Evolutionary conservation across 192 early-diverging fungal species (phyloP).

Genomic region (Umbelopsis vinacea): DNA sequence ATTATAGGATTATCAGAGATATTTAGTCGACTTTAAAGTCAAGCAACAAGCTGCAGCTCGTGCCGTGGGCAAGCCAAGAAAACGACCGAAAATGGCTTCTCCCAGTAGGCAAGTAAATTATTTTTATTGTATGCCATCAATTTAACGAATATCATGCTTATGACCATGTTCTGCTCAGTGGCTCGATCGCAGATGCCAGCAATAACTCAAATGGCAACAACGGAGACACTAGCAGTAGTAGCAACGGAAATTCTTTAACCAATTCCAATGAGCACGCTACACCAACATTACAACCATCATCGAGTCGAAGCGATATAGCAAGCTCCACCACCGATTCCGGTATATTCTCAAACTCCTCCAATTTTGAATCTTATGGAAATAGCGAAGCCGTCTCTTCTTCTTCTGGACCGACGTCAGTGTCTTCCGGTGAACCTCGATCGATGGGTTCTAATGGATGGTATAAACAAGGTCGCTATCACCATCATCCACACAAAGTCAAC

Average conservation of each 20-base stretch:
- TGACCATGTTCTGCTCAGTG: background rate
- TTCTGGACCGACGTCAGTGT: background rate
- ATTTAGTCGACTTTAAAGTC: slow-evolving; percentile 40
- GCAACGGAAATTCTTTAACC: background rate
- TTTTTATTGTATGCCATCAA: background rate
- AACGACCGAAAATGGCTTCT: slow-evolving; percentile 18
- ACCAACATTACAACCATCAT: background rate
- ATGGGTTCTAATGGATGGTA: background rate
- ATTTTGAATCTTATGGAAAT: background rate
- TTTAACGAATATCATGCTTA: background rate
- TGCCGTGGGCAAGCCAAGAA: slow-evolving; percentile 35
- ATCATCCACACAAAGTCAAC: background rate
- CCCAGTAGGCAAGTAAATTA: background rate
- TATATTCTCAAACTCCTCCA: slow-evolving; percentile 6
- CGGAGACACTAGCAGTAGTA: slow-evolving; percentile 3
- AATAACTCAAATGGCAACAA: slow-evolving; percentile 12
- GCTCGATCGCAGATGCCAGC: slow-evolving; percentile 9
- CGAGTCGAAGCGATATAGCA: background rate
- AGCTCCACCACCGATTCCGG: background rate
- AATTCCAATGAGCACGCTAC: background rate
- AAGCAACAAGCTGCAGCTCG: slow-evolving; percentile 33
- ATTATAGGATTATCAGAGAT: slow-evolving; percentile 39
- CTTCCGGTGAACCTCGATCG: background rate
- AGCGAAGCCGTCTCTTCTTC: background rate
- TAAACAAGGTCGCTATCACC: background rate